Evolutionary conservation across 805 yeast genomes (phyloP).

Genomic region (Suhomyces pyralidae): DNA sequence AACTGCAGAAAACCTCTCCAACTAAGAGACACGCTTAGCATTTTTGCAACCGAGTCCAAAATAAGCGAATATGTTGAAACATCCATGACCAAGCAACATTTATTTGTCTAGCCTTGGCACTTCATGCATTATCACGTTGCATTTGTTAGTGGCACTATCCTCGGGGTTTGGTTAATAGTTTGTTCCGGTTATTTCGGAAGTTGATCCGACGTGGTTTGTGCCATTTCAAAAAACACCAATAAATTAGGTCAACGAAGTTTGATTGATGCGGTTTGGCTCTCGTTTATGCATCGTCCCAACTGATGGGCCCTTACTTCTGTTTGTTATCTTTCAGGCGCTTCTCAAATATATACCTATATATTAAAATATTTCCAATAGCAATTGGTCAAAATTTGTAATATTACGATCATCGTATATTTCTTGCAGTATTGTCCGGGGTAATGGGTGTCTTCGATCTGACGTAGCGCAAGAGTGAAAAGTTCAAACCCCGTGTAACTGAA

Average conservation of each 20-base stretch:
- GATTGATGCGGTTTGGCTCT: neutral
- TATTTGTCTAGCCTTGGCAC: neutral
- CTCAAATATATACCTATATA: neutral
- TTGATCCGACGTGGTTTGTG: neutral
- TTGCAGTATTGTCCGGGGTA: neutral
- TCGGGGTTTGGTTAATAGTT: neutral
- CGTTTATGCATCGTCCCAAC: neutral
- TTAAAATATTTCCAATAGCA: neutral
- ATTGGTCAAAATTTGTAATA: neutral
- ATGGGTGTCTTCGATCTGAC: neutral
- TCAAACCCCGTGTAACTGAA: neutral
- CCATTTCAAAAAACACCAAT: neutral
- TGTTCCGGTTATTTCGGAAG: neutral
- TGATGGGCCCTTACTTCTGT: neutral
- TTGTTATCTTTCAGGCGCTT: neutral
- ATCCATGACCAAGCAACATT: neutral
- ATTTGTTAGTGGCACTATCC: neutral
- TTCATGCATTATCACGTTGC: neutral
- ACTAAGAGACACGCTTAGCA: neutral
- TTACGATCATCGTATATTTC: neutral
- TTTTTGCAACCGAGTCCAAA: neutral
- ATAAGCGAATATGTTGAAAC: neutral
- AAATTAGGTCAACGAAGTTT: neutral
- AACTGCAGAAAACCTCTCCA: neutral
- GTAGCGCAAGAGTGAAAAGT: neutral